Evolutionary conservation across 345 rosid genomes (phyloP).

Genomic region (Cochlearia excelsa): DNA sequence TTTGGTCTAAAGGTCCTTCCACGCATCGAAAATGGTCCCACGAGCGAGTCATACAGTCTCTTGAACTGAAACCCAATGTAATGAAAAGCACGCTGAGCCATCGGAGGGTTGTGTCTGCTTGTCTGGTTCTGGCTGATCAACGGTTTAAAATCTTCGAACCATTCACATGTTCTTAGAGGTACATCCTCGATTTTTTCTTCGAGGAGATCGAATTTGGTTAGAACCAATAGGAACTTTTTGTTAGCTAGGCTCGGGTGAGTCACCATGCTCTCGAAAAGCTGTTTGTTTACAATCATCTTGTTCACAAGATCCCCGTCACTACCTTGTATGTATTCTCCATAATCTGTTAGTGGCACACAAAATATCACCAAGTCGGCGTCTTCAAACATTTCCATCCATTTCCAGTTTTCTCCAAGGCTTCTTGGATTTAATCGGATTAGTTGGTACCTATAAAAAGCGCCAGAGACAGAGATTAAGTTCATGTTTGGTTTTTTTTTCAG

Average conservation of each 20-base stretch:
- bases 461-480: slow-evolving; percentile 3
- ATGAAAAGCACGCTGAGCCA: slow-evolving; percentile 67
- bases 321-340: slow-evolving; percentile 51
- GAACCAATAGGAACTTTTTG: slow-evolving; percentile 74
- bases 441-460: slow-evolving; percentile 55
- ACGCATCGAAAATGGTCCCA: slow-evolving; percentile 28
- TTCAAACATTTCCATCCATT: slow-evolving; percentile 85
- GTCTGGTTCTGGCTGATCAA: slow-evolving; percentile 44
- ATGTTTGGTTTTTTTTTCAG: slow-evolving; percentile 15
- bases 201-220: slow-evolving; percentile 77
- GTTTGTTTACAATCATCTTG: slow-evolving; percentile 80
- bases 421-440: slow-evolving; percentile 72
- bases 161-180: slow-evolving; percentile 67
- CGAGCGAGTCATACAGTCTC: slow-evolving; percentile 49
- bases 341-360: slow-evolving; percentile 68
- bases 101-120: slow-evolving; percentile 38
- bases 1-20: slow-evolving; percentile 38
- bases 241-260: slow-evolving; percentile 55
- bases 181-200: slow-evolving; percentile 60
- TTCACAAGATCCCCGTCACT: slow-evolving; percentile 48
- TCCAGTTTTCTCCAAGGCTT: slow-evolving; percentile 70
- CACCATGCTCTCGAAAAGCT: slow-evolving; percentile 55
- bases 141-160: slow-evolving; percentile 76
- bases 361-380: slow-evolving; percentile 65
- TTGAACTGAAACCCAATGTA: slow-evolving; percentile 72